phyloP scores from a whole-genome alignment of 164 flowering plant genomes.

The Vitis rotundifolia region DNA sequence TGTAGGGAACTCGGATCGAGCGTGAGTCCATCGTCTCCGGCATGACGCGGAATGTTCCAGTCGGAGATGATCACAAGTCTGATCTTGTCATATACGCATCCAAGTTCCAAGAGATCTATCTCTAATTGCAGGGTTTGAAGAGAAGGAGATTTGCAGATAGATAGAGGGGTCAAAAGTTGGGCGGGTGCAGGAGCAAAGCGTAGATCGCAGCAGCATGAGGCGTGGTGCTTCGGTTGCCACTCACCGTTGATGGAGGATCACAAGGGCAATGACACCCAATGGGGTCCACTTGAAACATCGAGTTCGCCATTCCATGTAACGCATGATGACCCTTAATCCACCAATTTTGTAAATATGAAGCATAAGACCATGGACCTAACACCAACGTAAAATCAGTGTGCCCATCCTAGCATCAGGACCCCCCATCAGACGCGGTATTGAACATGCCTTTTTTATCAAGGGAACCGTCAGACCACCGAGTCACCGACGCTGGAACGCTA shows the following conservation, averaged over 20 bases:
- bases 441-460: too few relatives aligned
- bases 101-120: constrained; percentile 2
- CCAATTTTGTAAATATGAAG: too few relatives aligned
- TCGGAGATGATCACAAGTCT: background rate
- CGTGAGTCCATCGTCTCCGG: constrained; percentile 46
- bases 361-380: too few relatives aligned
- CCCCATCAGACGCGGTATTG: too few relatives aligned
- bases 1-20: constrained; percentile 73
- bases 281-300: too few relatives aligned
- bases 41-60: constrained; percentile 12
- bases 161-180: constrained; percentile 7
- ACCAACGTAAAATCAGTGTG: too few relatives aligned
- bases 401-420: too few relatives aligned
- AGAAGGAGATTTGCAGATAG: background rate
- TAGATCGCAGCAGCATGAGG: constrained; percentile 10
- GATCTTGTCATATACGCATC: constrained; percentile 7
- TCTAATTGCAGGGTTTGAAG: constrained; percentile 8
- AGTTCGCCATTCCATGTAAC: too few relatives aligned
- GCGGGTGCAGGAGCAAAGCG: constrained; percentile 1
- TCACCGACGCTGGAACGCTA: too few relatives aligned
- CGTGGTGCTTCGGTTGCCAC: background rate
- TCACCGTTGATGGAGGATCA: background rate
- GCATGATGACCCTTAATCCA: too few relatives aligned
- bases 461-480: too few relatives aligned
- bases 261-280: background rate